Base-by-base conservation (phyloP, 163 green algal species). In the Trebouxia gelatinosa region DNA sequence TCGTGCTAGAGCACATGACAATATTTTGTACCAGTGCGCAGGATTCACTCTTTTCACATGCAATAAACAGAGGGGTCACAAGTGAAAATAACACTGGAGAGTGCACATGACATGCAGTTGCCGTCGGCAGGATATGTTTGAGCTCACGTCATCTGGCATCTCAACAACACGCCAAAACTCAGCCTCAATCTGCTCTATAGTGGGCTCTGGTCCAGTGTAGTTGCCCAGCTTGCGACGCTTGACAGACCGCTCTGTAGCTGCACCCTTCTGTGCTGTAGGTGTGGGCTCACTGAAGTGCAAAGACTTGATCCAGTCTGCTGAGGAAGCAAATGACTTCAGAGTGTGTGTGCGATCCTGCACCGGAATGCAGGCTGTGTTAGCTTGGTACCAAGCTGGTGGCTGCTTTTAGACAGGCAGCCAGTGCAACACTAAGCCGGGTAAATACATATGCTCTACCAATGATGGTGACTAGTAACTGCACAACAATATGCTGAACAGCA, bases 141-240 rank as follows among this genome's bases (percentile, higher is more conserved):
- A 19, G 29, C 78, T 58, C 65, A 89, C 75, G 38, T 87, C 82
- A 58, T 79, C 82, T 2, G 86, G 84, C 1, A 80, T 67, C 81
- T 97, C 93, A 50, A 97, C 91, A 32, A 97, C 89, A 23, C 92
- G 79, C 94, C 94, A 98, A 65, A 97, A 98, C 88, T 97, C 93
- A 21, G 87, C 91, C 85, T 98, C 94, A 7, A 97, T 82, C 75
- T 95, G 82, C 26, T 90, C 88, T 3, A 96, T 40, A 21, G 39
- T 89, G 17, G 88, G 91, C 50, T 91, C 83, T 9, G 68, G 68
- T 29, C 68, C 68, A 32, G 51, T 72, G 29, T 79, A 67, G 38
- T 46, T 80, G 43, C 78, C 38, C 6, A 62, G 65, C 74, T 64
- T 50, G 40, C 57, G 54, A n/a, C 79, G 75, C 75, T 80, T 80